These are phyloP conservation scores for Pochonia chlamydosporia DNA, from an alignment of 2,329 filamentous ascomycete species.

Conservation along the genomic window DNA sequence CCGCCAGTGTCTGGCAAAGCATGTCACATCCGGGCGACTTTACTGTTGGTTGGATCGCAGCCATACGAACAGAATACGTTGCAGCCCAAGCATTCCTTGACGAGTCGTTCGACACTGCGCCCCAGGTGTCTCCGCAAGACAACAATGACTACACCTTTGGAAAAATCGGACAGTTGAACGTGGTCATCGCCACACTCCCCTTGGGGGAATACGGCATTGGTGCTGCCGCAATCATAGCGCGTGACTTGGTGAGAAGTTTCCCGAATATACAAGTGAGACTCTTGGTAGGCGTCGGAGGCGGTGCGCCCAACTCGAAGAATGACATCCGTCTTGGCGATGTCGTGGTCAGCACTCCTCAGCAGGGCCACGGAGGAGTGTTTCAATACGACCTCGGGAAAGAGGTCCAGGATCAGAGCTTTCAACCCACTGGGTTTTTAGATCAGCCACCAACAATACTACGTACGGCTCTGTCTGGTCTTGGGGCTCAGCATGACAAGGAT, in stretches of 20 bases:
- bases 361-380: slow-evolving; percentile 14
- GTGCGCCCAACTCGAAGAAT: slow-evolving; percentile 24
- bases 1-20: too few species aligned
- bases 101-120: slow-evolving; percentile 16
- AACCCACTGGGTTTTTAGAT: slow-evolving; percentile 11
- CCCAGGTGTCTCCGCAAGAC: slow-evolving; percentile 17
- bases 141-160: slow-evolving; percentile 14
- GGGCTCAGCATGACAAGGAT: background rate
- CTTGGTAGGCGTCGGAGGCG: slow-evolving; percentile 19
- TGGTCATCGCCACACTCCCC: slow-evolving; percentile 16
- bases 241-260: slow-evolving; percentile 23
- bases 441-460: slow-evolving; percentile 9
- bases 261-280: slow-evolving; percentile 20
- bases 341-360: slow-evolving; percentile 11
- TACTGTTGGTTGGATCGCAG: slow-evolving; percentile 40
- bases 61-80: slow-evolving; percentile 27
- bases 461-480: background rate
- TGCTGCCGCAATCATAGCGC: slow-evolving; percentile 17
- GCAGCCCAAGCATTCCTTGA: slow-evolving; percentile 34
- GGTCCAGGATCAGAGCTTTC: slow-evolving; percentile 10
- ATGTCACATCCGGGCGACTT: slow-evolving; percentile 18
- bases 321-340: slow-evolving; percentile 28
- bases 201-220: slow-evolving; percentile 13
- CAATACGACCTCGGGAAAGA: slow-evolving; percentile 16
- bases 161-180: slow-evolving; percentile 11